phyloP scores from a whole-genome alignment of 2,329 filamentous ascomycete species.

The Aspergillus sojae region DNA sequence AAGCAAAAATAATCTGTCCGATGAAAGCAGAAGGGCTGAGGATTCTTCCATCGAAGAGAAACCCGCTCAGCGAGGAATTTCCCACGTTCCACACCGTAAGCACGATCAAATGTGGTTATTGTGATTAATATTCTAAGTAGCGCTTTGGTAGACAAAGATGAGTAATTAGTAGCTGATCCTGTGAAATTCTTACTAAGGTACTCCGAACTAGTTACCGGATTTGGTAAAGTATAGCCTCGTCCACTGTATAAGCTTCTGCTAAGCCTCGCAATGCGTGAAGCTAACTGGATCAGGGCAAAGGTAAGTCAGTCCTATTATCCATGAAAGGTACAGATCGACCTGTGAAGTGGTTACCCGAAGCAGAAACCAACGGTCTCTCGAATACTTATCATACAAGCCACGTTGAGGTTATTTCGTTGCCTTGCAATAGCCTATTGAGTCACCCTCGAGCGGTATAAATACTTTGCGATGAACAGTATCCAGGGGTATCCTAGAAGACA shows the following conservation, averaged over 20 bases:
- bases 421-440: background rate
- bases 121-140: too few relatives aligned
- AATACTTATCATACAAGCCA: background rate
- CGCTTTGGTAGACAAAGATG: background rate
- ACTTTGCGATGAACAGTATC: background rate
- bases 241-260: background rate
- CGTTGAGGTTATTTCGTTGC: background rate
- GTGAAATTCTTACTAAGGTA: background rate
- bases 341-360: background rate
- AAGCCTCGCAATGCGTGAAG: background rate
- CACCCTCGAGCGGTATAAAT: background rate
- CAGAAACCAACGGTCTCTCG: background rate
- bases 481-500: background rate
- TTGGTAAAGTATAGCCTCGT: background rate
- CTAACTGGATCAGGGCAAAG: background rate
- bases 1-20: background rate
- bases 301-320: background rate
- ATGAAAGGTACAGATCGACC: background rate
- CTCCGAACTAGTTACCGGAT: background rate
- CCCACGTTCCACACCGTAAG: background rate
- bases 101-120: background rate
- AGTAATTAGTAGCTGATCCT: background rate
- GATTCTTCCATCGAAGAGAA: background rate
- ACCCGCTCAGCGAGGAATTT: background rate
- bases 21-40: accelerated